These are phyloP conservation scores for Colletotrichum aenigma DNA, from an alignment of 2,329 filamentous ascomycete species.

Conservation along the genomic window DNA sequence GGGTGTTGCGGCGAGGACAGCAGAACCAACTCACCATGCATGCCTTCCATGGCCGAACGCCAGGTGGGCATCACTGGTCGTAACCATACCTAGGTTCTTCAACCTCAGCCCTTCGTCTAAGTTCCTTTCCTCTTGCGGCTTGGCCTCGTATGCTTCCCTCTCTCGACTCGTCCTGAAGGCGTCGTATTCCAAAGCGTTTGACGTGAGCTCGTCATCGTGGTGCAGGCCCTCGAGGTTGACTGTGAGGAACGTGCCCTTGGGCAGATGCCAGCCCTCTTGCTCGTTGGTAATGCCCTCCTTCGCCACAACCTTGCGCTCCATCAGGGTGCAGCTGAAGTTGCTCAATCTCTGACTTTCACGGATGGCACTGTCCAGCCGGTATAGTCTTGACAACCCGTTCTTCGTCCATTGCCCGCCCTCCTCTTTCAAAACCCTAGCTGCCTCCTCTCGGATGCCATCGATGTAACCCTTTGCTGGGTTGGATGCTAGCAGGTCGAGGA, in stretches of 20 bases:
- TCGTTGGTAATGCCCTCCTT: slow-evolving; percentile 38
- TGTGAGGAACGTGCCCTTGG: slow-evolving; percentile 46
- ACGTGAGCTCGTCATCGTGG: slow-evolving; percentile 49
- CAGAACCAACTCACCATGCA: slow-evolving; percentile 38
- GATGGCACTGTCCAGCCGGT: slow-evolving; percentile 55
- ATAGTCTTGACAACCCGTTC: slow-evolving; percentile 42
- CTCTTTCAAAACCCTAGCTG: slow-evolving; percentile 33
- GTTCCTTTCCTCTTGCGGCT: slow-evolving; percentile 29
- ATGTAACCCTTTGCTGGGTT: slow-evolving; percentile 37
- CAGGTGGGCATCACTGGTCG: slow-evolving; percentile 54
- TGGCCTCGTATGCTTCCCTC: slow-evolving; percentile 40
- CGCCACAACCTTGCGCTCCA: slow-evolving; percentile 50
- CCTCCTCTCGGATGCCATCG: slow-evolving; percentile 47
- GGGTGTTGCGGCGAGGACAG: too few relatives aligned
- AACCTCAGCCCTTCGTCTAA: slow-evolving; percentile 33
- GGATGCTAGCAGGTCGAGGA: slow-evolving; percentile 51
- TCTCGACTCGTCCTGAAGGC: slow-evolving; percentile 52
- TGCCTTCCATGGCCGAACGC: slow-evolving; percentile 64
- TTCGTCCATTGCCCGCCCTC: slow-evolving; percentile 52
- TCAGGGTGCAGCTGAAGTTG: slow-evolving; percentile 49
- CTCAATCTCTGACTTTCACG: slow-evolving; percentile 57
- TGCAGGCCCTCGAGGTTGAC: slow-evolving; percentile 49
- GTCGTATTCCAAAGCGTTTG: slow-evolving; percentile 47
- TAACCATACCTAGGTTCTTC: slow-evolving; percentile 55
- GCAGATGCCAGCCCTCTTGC: slow-evolving; percentile 47